Conservation (phyloP, 176 grass and related monocot species). For the Paspalum notatum region DNA sequence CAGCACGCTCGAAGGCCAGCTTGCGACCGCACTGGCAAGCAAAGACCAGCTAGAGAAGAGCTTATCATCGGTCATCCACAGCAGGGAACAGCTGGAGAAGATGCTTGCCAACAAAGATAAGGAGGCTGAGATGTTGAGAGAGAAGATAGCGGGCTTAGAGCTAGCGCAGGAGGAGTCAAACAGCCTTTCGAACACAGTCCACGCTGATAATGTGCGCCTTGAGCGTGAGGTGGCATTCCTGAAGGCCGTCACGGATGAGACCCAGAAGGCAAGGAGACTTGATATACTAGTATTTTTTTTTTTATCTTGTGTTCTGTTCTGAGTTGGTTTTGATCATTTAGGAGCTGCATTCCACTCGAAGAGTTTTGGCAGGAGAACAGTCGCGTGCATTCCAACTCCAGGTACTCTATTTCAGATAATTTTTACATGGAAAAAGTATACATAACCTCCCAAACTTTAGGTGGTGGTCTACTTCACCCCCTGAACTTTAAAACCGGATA, state of each 20-base stretch:
- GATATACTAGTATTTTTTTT: background rate
- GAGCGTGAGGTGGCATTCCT: slow-evolving; percentile 91
- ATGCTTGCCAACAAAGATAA: slow-evolving; percentile 61
- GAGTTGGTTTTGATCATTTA: slow-evolving; percentile 37
- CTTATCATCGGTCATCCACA: slow-evolving; percentile 57
- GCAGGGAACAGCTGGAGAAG: slow-evolving; percentile 70
- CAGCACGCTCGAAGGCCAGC: slow-evolving; percentile 54
- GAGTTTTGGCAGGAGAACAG: slow-evolving; percentile 71
- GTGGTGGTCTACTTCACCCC: too few species aligned
- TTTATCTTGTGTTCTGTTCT: slow-evolving; percentile 19
- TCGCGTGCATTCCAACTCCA: slow-evolving; percentile 79
- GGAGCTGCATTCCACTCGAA: slow-evolving; percentile 89
- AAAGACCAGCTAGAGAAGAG: slow-evolving; percentile 74
- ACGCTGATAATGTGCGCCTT: slow-evolving; percentile 81
- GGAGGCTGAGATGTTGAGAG: slow-evolving; percentile 72
- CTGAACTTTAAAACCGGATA: too few species aligned
- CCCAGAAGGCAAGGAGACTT: slow-evolving; percentile 65
- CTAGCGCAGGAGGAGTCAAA: slow-evolving; percentile 88
- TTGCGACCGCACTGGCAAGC: slow-evolving; percentile 51
- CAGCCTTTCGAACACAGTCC: slow-evolving; percentile 75
- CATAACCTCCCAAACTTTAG: too few species aligned
- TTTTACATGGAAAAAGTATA: too few species aligned
- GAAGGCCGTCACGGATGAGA: slow-evolving; percentile 86
- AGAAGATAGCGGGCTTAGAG: slow-evolving; percentile 78
- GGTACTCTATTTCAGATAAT: slow-evolving; percentile 47